These are phyloP conservation scores for Ceratocystis papillata DNA, from an alignment of 2,329 filamentous ascomycete species.

Conservation along the genomic window DNA sequence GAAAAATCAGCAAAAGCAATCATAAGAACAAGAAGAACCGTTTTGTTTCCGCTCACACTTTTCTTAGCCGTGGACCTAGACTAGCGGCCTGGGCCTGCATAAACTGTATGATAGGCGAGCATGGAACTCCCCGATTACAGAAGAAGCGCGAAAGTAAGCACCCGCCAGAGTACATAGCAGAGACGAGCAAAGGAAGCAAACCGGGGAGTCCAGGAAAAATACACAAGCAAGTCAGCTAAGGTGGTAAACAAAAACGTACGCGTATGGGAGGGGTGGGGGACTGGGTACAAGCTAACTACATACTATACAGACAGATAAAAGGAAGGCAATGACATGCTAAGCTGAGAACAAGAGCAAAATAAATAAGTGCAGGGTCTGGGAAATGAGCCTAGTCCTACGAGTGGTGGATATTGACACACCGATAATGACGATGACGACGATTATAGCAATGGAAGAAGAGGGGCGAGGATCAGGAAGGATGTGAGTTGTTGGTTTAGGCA, in stretches of 20 bases:
- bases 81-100: neutral
- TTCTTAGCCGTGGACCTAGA: neutral
- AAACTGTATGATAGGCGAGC: neutral
- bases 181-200: neutral
- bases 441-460: neutral
- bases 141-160: neutral
- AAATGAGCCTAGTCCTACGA: neutral
- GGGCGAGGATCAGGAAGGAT: neutral
- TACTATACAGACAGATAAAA: neutral
- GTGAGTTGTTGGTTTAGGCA: neutral
- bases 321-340: neutral
- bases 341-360: neutral
- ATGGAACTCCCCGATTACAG: neutral
- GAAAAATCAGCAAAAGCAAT: neutral
- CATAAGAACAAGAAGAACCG: neutral
- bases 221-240: neutral
- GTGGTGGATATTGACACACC: too few relatives aligned
- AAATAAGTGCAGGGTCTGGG: neutral
- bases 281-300: neutral
- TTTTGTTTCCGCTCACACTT: neutral
- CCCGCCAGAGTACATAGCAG: neutral
- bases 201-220: neutral
- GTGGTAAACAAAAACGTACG: neutral
- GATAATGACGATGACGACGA: too few relatives aligned
- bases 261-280: neutral